Conservation (phyloP, 495 filamentous ascomycete species). For the Letharia columbiana region DNA sequence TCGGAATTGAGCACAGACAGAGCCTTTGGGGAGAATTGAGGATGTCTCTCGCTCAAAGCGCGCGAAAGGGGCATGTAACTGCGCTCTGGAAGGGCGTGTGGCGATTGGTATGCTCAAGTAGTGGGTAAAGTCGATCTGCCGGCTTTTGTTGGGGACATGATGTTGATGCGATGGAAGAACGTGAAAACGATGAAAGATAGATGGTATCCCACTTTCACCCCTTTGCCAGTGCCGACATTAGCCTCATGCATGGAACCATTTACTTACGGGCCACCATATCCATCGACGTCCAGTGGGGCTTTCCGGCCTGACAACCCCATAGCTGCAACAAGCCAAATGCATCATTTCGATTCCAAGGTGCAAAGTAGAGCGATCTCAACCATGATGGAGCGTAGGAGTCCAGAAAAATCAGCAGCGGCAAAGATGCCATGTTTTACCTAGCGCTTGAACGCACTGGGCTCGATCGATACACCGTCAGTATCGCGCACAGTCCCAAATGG, state of each 20-base stretch:
- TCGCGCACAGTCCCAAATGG: too few species aligned
- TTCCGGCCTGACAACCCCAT: neutral
- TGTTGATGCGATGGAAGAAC: neutral
- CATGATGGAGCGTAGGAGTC: too few species aligned
- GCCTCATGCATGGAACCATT: neutral
- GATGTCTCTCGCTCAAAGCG: neutral
- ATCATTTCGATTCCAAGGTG: too few species aligned
- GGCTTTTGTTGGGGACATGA: neutral
- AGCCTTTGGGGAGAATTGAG: neutral
- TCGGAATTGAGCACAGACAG: neutral
- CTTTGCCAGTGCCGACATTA: neutral
- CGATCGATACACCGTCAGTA: too few species aligned
- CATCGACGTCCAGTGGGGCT: neutral
- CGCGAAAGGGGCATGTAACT: neutral
- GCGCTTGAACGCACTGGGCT: too few species aligned
- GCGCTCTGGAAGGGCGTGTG: neutral
- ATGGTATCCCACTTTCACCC: neutral
- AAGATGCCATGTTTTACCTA: too few species aligned
- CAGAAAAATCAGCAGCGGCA: too few species aligned
- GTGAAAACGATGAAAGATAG: too few species aligned
- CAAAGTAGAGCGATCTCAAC: too few species aligned
- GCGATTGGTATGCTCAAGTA: neutral
- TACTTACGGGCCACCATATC: neutral
- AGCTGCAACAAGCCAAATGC: too few species aligned
- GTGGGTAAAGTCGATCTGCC: neutral